Base-by-base conservation (phyloP, 192 early-diverging fungal genomes). In the Phycomyces blakesleeanus region DNA sequence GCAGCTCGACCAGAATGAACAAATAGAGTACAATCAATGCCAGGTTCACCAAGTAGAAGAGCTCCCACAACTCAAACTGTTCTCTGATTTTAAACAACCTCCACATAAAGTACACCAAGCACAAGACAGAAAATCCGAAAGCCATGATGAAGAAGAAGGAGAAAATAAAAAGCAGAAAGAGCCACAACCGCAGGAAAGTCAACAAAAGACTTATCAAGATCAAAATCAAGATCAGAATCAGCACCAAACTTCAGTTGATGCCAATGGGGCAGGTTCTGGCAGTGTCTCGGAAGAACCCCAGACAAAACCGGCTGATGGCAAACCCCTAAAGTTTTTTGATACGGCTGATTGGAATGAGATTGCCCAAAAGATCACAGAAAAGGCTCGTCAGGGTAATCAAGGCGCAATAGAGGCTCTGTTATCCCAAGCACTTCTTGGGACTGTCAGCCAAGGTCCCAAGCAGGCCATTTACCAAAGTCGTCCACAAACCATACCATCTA, bases 341-440 rank as follows among this genome's bases (percentile, higher is more conserved):
- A 42, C 57, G 5, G 53, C 49, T 2, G 66, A 73, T 21, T 73
- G 72, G 72, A 59, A 27, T 14, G 61, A 67, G 16, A 59, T 73
- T 20, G 72, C 72, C 0, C 57, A 64, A 40, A 68, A 67, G 29
- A 57, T 73, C 5, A 59, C 72, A 5, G 72, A 73, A 55, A 65
- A 73, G 34, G 34, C 67, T 18, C 40, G 55, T 51, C 51, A 61
- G 12, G 58, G 66, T 2, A 57, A 68, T 16, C 52, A 68, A 27
- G 66, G 51, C 22, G 66, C 58, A 2, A 68, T 61, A 27, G 58
- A 68, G 37, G 51, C 52, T 0, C 20, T 68, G 40, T 25, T 68
- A 44, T 68, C 66, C 3, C 66, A 68, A 18, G 39, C 59, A 9
- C 34, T 68, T 15, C 58, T 61, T 21, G 25, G 52, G 15, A 44